Evolutionary conservation across 164 flowering plant genomes (phyloP).

Genomic region (Aristolochia fimbriata): DNA sequence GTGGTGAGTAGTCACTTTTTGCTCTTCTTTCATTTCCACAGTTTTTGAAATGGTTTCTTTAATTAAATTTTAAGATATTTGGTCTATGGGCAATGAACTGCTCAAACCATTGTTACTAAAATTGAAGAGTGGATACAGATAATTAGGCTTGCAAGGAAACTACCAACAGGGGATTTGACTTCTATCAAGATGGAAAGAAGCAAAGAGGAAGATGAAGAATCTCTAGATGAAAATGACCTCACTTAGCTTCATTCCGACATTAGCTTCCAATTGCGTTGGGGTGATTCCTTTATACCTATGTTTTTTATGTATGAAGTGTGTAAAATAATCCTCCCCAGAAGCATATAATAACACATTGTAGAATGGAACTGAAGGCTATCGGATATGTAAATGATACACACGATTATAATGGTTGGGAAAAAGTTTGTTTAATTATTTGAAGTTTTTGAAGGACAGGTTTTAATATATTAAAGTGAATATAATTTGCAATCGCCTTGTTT

Average conservation of each 20-base stretch:
- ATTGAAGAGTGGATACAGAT: slow-evolving; percentile 49
- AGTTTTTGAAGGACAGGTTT: slow-evolving; percentile 66
- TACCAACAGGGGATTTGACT: slow-evolving; percentile 80
- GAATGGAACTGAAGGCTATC: no score
- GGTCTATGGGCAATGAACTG: no score
- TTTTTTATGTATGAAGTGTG: no score
- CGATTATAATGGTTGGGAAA: neutral
- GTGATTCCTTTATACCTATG: no score
- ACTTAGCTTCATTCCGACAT: slow-evolving; percentile 24
- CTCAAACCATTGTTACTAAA: neutral
- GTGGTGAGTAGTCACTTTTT: slow-evolving; percentile 28
- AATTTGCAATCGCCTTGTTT: no score
- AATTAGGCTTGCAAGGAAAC: slow-evolving; percentile 80
- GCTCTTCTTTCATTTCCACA: neutral
- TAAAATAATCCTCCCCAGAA: no score
- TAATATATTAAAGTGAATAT: slow-evolving; percentile 14
- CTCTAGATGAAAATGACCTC: slow-evolving; percentile 82
- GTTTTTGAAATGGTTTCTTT: neutral
- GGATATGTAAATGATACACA: neutral
- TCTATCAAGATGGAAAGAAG: slow-evolving; percentile 22
- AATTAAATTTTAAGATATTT: neutral
- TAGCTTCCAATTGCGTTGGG: neutral
- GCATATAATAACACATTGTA: no score
- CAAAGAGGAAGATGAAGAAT: slow-evolving; percentile 28
- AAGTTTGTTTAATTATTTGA: slow-evolving; percentile 15